Percentiles rank a stretch among this genome's conserved stretches.
These are phyloP conservation scores for Kentomonas sorsogonicus DNA, from an alignment of 208 protist genomes.

Conservation along the genomic window DNA sequence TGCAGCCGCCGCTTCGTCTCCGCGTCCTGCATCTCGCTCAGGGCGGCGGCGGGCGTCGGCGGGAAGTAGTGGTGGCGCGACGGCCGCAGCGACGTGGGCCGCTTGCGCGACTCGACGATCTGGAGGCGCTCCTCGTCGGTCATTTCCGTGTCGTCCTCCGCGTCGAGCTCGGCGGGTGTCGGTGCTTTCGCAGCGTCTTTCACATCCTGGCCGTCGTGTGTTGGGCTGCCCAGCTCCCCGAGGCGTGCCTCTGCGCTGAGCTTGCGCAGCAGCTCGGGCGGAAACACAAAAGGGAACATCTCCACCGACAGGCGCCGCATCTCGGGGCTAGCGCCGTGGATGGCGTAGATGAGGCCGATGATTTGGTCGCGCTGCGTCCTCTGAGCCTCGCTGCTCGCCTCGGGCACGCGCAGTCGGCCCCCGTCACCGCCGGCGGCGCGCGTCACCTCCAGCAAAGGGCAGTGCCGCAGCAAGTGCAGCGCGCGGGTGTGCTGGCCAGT, in stretches of 20 bases:
- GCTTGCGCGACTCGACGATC: neutral
- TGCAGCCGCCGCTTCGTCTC: slow-evolving; percentile 35
- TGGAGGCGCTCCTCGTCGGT: slow-evolving; percentile 17
- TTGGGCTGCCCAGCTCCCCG: neutral
- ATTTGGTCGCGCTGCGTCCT: slow-evolving; percentile 14
- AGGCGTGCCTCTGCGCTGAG: slow-evolving; percentile 20
- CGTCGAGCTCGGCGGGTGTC: too few species aligned
- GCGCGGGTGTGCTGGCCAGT: slow-evolving; percentile 43
- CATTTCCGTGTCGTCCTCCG: too few species aligned
- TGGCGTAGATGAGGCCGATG: slow-evolving; percentile 32
- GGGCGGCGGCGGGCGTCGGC: slow-evolving; percentile 19
- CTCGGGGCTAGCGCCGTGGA: slow-evolving; percentile 28
- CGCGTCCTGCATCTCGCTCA: slow-evolving; percentile 48
- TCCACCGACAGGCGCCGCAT: slow-evolving; percentile 29
- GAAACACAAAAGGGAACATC: slow-evolving; percentile 58
- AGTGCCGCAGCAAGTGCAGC: slow-evolving; percentile 50
- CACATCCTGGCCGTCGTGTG: neutral
- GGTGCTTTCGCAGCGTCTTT: too few species aligned
- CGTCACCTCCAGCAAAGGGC: slow-evolving; percentile 35
- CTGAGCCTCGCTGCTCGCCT: neutral
- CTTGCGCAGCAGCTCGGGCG: slow-evolving; percentile 36
- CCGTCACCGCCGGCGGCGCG: too few species aligned
- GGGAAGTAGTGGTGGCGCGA: slow-evolving; percentile 20
- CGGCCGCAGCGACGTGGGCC: slow-evolving; percentile 17
- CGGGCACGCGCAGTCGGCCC: neutral